Evolutionary conservation across 2,329 filamentous ascomycete genomes (phyloP), one percentile per base, ranked within the genome.

Genomic region (Incumbomyces delicatus): DNA sequence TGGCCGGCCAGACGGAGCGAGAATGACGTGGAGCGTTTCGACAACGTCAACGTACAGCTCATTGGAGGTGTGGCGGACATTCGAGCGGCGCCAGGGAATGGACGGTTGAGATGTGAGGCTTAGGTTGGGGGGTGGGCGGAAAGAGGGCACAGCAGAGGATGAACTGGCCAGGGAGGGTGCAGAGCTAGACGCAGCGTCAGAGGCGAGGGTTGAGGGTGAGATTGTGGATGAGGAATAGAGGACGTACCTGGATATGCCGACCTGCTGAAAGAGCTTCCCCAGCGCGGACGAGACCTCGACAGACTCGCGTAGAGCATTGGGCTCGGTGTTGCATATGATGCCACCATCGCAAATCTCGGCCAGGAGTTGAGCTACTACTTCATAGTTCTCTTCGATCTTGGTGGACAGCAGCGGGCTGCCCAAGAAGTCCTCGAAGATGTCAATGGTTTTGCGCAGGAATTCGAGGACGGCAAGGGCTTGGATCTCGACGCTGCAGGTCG

Each of bases 301-400:
- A 12, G 90, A 74, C 62, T 98, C 92, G 58, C 87, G 78, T 59
- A 98, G 68, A 16, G 89, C 87, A 70, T 98, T 96, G 8, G 86
- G 85, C 64, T 98, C 92, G 1, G 90, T 95, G 47, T 87, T 94
- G 60, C 78, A 85, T 31, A 95, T 76, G n/a, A 81, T 77, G 13
- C 92, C 92, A 34, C 82, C 87, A 72, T 98, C 92, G 63, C 92
- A 95, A 85, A 98, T 94, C 68, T 98, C 92, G 51, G 82, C 87
- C 49, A 96, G 74, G 20, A 98, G 70, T 68, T 98, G 92, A 14
- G 89, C 89, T 30, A 94, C 85, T 22, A 96, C 83, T 77, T 96
- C 87, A 67, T 96, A 96, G 65, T 80, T 88, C 56, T 74, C 77
- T 66, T 95, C 88, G 54, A 98, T 83, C 70, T 92, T 95, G 61